Conservation (phyloP, 1,284 basidiomycete species). For the Inonotus hispidus region DNA sequence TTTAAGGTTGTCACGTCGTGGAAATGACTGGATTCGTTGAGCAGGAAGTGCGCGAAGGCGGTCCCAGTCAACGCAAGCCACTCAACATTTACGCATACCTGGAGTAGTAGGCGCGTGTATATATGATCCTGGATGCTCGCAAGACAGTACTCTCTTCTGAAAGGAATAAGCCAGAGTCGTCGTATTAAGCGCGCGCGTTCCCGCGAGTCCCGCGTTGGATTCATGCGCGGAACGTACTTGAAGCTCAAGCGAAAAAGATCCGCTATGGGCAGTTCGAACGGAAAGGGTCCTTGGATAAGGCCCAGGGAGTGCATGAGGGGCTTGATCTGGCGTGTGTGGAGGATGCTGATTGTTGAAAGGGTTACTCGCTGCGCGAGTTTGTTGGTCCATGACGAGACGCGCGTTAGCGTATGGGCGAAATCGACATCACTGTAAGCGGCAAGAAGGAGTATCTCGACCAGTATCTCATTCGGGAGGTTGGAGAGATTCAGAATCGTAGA, state of each 20-base stretch:
- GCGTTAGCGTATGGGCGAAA: not conserved
- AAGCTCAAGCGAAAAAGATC: not conserved
- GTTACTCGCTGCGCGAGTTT: not conserved
- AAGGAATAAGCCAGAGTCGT: slow-evolving; percentile 2
- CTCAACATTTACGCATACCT: not conserved
- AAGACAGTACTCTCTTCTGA: not conserved
- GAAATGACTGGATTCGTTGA: slow-evolving; percentile 1
- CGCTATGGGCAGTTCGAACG: not conserved
- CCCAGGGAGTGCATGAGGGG: not conserved
- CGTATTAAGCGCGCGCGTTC: not conserved
- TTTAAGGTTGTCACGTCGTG: not conserved
- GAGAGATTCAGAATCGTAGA: not conserved
- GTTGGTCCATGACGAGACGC: slow-evolving; percentile 6
- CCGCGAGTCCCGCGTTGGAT: not conserved
- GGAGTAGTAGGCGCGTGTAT: not conserved
- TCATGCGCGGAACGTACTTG: not conserved
- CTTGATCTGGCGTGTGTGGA: not conserved
- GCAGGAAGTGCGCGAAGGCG: slow-evolving; percentile 2
- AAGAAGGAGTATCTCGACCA: slow-evolving; percentile 2
- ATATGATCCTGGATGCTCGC: slow-evolving; percentile 4
- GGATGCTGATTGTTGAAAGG: not conserved
- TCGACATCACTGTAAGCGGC: not conserved
- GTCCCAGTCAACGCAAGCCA: slow-evolving; percentile 3
- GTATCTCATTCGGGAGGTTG: not conserved
- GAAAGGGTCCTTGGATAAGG: not conserved